Evolutionary conservation across 306 rosid genomes (phyloP).

Genomic region (Sphenostylis stenocarpa): DNA sequence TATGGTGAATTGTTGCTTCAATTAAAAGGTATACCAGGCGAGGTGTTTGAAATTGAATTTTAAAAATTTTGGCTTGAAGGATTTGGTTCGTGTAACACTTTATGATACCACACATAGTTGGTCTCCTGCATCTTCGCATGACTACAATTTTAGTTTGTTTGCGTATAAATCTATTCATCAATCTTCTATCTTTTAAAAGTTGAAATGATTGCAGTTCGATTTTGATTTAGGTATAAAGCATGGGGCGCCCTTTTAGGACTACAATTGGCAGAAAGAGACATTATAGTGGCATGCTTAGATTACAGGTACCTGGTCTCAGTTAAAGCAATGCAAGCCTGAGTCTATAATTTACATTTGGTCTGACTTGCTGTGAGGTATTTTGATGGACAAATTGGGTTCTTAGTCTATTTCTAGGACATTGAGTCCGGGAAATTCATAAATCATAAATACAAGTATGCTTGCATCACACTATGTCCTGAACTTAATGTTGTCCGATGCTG

Average conservation of each 20-base stretch:
- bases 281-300: conserved; percentile 88
- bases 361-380: conserved; percentile 40
- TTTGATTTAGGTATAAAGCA: conserved; percentile 82
- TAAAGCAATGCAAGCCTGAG: conserved; percentile 46
- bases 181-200: conserved; percentile 10
- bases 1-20: conserved; percentile 13
- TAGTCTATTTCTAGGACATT: conserved; percentile 13
- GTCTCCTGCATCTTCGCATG: conserved; percentile 4
- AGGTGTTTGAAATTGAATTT: conserved; percentile 24
- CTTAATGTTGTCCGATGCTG: conserved; percentile 1
- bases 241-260: conserved; percentile 95
- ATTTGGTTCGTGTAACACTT: conserved; percentile 1
- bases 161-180: background rate
- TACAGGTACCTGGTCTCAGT: conserved; percentile 77
- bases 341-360: conserved; percentile 38
- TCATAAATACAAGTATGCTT: background rate
- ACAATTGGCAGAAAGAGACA: conserved; percentile 83
- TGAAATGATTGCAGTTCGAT: conserved; percentile 37
- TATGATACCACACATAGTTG: conserved; percentile 2
- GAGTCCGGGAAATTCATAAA: conserved; percentile 21
- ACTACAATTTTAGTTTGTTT: background rate
- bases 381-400: conserved; percentile 32
- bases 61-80: background rate
- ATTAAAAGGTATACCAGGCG: background rate
- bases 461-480: background rate